Conservation (phyloP, 2,329 filamentous ascomycete species). For the Diaporthe caulivora region DNA sequence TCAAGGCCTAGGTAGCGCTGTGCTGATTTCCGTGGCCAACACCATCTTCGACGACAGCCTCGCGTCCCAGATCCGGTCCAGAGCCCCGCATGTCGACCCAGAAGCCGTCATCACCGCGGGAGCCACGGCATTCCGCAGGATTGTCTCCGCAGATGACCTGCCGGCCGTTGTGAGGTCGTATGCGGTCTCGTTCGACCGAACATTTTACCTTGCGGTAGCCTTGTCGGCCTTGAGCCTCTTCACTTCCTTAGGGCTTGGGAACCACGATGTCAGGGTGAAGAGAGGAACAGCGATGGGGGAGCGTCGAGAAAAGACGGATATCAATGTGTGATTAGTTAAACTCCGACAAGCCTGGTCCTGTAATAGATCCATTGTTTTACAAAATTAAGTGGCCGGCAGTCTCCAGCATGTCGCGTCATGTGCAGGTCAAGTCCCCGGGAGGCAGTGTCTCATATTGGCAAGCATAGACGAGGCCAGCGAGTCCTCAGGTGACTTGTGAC, state of each 20-base stretch:
- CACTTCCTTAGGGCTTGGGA: slow-evolving; percentile 58
- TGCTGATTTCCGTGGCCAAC: slow-evolving; percentile 45
- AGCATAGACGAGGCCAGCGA: background rate
- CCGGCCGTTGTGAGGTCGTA: slow-evolving; percentile 53
- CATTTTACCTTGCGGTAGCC: slow-evolving; percentile 55
- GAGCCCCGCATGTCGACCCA: slow-evolving; percentile 46
- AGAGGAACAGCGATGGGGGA: background rate
- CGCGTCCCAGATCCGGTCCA: slow-evolving; percentile 40
- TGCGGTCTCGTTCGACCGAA: slow-evolving; percentile 49
- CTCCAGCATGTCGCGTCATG: background rate
- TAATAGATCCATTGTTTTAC: too few species aligned
- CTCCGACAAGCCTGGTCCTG: background rate
- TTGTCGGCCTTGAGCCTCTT: slow-evolving; percentile 49
- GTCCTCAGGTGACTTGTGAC: background rate
- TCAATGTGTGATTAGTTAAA: background rate
- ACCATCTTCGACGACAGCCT: slow-evolving; percentile 47
- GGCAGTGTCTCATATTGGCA: background rate
- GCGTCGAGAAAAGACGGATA: background rate
- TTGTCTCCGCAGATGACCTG: slow-evolving; percentile 48
- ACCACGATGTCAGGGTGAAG: slow-evolving; percentile 55
- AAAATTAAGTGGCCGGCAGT: background rate
- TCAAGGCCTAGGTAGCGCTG: slow-evolving; percentile 44
- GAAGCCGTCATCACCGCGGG: slow-evolving; percentile 51
- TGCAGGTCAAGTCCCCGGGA: too few species aligned
- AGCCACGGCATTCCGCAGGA: slow-evolving; percentile 51